Conservation (phyloP, 129 eudicot species). For the Artemisia tridentata region DNA sequence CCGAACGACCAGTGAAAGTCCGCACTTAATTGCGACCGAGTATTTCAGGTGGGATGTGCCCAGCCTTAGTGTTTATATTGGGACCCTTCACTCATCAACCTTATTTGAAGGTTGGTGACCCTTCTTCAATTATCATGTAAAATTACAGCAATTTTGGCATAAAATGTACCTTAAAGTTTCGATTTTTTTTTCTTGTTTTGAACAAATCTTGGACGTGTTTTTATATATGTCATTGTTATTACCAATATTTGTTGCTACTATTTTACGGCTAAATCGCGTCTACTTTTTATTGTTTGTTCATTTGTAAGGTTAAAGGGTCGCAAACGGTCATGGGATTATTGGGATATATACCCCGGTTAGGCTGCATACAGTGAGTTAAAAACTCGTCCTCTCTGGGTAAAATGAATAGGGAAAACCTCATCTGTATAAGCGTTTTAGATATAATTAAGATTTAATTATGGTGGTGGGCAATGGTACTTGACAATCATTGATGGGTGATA, state of each 20-base stretch:
- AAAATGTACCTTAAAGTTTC: not conserved
- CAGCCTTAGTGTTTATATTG: slow-evolving; percentile 9
- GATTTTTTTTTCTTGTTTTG: not conserved
- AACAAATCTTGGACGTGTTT: slow-evolving; percentile 5
- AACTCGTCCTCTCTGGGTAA: not conserved
- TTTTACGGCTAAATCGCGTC: not conserved
- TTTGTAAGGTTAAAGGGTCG: not conserved
- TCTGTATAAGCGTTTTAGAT: not conserved
- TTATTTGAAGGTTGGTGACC: slow-evolving; percentile 3
- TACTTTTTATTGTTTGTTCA: not conserved
- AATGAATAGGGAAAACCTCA: not conserved
- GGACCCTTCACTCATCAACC: slow-evolving; percentile 5
- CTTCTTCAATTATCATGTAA: not conserved
- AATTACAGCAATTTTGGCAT: not conserved
- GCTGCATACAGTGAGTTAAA: not conserved
- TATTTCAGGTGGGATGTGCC: too few species aligned
- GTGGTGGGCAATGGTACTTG: slow-evolving; percentile 20
- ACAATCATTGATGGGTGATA: slow-evolving; percentile 28
- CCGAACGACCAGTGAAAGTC: too few species aligned
- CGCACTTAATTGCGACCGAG: too few species aligned
- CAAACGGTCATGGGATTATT: too few species aligned
- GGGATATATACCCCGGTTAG: too few species aligned
- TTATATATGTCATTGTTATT: not conserved
- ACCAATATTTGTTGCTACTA: not conserved
- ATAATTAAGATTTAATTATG: not conserved